Percentiles rank a stretch among this genome's conserved stretches.
phyloP scores from a whole-genome alignment of 2,329 filamentous ascomycete genomes.

The Pseudopyrenochaeta lycopersici region DNA sequence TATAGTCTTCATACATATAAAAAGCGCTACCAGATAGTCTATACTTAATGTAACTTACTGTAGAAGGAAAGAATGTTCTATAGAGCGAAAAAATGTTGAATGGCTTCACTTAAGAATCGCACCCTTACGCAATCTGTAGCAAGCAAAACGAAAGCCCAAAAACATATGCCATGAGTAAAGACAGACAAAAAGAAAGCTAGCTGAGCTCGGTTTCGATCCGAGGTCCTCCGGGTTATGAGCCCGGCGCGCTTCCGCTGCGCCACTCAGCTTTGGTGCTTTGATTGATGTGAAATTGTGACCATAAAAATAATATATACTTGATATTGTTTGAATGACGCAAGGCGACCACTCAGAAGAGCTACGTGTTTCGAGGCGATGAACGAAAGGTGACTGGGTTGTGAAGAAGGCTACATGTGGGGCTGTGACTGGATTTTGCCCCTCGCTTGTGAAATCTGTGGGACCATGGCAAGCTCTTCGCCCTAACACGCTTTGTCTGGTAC shows the following conservation, averaged over 20 bases:
- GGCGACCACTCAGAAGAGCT: not conserved
- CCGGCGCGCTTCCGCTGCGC: conserved; percentile 50
- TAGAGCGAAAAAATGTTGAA: no score
- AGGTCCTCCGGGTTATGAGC: conserved; percentile 50
- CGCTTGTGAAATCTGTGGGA: not conserved
- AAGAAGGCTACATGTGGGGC: not conserved
- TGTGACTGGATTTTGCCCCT: conserved; percentile 4
- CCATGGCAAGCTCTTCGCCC: no score
- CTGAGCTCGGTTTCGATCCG: conserved; percentile 39
- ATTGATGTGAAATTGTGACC: not conserved
- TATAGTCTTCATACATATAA: no score
- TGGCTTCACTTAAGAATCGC: no score
- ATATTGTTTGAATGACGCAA: not conserved
- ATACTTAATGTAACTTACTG: no score
- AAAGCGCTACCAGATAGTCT: no score
- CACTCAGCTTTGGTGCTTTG: conserved; percentile 37
- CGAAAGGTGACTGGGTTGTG: not conserved
- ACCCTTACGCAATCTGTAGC: no score
- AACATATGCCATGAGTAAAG: not conserved
- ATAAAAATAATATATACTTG: not conserved
- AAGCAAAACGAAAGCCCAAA: no score
- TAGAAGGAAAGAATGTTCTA: no score
- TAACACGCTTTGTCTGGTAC: no score
- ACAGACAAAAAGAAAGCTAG: conserved; percentile 11
- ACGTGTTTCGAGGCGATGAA: not conserved